phyloP scores from a whole-genome alignment of 116 monocot species.

The Trichopus zeylanicus region DNA sequence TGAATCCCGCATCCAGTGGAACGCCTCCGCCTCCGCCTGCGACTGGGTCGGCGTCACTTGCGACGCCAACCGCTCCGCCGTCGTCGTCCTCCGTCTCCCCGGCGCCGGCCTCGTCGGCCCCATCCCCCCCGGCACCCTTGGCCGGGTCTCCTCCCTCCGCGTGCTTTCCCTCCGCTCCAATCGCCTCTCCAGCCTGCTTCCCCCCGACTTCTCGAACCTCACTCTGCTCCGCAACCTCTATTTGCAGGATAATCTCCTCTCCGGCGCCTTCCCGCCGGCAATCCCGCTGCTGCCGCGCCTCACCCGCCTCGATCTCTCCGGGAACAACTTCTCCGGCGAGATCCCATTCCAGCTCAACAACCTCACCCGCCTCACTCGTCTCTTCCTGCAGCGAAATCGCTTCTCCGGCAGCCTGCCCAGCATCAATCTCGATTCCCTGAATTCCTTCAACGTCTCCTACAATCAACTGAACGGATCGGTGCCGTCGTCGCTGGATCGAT shows the following conservation, averaged over 20 bases:
- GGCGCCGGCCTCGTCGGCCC: conserved; percentile 69
- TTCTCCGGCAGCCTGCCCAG: conserved; percentile 67
- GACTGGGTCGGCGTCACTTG: conserved; percentile 75
- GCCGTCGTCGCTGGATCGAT: conserved; percentile 38
- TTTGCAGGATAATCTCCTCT: conserved; percentile 59
- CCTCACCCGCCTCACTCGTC: conserved; percentile 34
- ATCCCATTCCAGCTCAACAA: conserved; percentile 67
- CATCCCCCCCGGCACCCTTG: conserved; percentile 50
- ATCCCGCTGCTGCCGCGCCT: conserved; percentile 30
- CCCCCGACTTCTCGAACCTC: conserved; percentile 60
- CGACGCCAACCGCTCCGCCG: conserved; percentile 34
- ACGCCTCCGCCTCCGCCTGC: conserved; percentile 47
- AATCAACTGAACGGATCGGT: conserved; percentile 75
- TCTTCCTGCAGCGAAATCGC: conserved; percentile 44
- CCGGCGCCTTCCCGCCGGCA: conserved; percentile 40
- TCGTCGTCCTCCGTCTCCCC: conserved; percentile 65
- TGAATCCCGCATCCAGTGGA: conserved; percentile 51
- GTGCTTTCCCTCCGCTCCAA: conserved; percentile 83
- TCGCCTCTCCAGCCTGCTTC: conserved; percentile 48
- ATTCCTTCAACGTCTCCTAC: conserved; percentile 55
- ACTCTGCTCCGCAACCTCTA: conserved; percentile 48
- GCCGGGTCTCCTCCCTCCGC: conserved; percentile 39
- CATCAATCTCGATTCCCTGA: conserved; percentile 34
- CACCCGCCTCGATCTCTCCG: conserved; percentile 50
- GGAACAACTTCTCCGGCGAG: conserved; percentile 47